Conservation (phyloP, 331 rosid genomes). For the Malus hybrid region DNA sequence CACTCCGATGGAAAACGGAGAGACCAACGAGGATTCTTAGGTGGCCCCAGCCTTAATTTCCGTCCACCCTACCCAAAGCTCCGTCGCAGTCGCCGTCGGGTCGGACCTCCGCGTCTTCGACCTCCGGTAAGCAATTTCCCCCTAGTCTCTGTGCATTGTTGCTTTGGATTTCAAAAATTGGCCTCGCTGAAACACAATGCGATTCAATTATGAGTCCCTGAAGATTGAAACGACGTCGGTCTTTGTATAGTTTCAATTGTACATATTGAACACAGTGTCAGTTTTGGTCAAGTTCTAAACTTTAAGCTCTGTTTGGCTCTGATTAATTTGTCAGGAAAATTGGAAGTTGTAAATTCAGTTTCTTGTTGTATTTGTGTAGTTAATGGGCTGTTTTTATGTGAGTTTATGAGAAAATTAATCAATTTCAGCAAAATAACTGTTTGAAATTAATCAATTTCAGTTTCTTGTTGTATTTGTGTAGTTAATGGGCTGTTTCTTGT, state of each 20-base stretch:
- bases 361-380: neutral
- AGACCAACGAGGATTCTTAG: constrained; percentile 43
- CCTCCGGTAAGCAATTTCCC: constrained; percentile 36
- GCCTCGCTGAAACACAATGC: neutral
- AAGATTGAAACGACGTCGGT: neutral
- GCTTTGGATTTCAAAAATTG: neutral
- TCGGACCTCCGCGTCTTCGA: constrained; percentile 77
- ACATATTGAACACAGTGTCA: neutral
- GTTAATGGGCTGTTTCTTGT: constrained; percentile 5
- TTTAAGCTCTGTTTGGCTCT: neutral
- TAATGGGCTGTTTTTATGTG: neutral
- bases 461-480: too few species aligned
- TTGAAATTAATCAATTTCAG: neutral
- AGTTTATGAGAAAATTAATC: neutral
- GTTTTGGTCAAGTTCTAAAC: neutral
- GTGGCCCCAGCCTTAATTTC: constrained; percentile 83
- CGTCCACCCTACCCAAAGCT: constrained; percentile 54
- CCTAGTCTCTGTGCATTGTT: neutral
- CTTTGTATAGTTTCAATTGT: neutral
- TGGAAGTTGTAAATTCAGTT: neutral
- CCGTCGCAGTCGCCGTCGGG: constrained; percentile 69
- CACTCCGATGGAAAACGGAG: constrained; percentile 33
- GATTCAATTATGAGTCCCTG: neutral
- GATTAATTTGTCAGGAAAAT: neutral
- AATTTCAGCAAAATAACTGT: neutral